Conservation (phyloP, 2,329 filamentous ascomycete genomes). For the Fusarium subtropicale region DNA sequence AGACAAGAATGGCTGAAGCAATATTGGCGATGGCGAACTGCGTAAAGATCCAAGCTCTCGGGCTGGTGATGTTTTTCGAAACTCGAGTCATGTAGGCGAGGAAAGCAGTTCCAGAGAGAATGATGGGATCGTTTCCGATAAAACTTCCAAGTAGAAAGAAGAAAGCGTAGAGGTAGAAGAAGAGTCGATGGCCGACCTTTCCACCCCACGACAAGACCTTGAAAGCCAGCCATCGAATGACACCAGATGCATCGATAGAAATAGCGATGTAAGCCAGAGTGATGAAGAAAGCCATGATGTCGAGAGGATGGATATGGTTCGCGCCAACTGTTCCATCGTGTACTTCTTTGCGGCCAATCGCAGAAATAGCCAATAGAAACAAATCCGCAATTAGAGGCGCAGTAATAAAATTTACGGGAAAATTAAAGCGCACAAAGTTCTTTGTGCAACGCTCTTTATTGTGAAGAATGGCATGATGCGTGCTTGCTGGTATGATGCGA, state of each 20-base stretch:
- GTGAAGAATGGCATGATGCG: slow-evolving; percentile 40
- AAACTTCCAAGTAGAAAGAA: slow-evolving; percentile 81
- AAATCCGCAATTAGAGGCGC: slow-evolving; percentile 77
- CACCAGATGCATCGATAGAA: slow-evolving; percentile 79
- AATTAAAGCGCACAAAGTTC: slow-evolving; percentile 62
- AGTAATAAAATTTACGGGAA: slow-evolving; percentile 78
- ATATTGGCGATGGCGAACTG: slow-evolving; percentile 81
- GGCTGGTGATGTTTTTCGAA: slow-evolving; percentile 77
- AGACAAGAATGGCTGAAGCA: slow-evolving; percentile 79
- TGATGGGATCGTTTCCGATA: slow-evolving; percentile 81
- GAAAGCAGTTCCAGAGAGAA: slow-evolving; percentile 79
- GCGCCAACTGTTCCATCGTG: slow-evolving; percentile 75
- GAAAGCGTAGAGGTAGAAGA: slow-evolving; percentile 79
- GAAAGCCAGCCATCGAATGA: slow-evolving; percentile 77
- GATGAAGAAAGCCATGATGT: slow-evolving; percentile 81
- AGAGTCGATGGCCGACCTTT: slow-evolving; percentile 73
- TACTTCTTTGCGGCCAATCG: slow-evolving; percentile 75
- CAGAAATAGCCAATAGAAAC: slow-evolving; percentile 75
- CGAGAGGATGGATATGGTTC: slow-evolving; percentile 74
- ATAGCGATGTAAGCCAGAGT: slow-evolving; percentile 81
- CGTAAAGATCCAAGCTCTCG: slow-evolving; percentile 77
- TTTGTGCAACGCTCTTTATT: slow-evolving; percentile 44
- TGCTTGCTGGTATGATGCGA: slow-evolving; percentile 65
- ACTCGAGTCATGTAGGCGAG: slow-evolving; percentile 82
- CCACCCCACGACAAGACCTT: slow-evolving; percentile 76